phyloP scores from a whole-genome alignment of 805 yeast species.

The Metschnikowia hibisci region DNA sequence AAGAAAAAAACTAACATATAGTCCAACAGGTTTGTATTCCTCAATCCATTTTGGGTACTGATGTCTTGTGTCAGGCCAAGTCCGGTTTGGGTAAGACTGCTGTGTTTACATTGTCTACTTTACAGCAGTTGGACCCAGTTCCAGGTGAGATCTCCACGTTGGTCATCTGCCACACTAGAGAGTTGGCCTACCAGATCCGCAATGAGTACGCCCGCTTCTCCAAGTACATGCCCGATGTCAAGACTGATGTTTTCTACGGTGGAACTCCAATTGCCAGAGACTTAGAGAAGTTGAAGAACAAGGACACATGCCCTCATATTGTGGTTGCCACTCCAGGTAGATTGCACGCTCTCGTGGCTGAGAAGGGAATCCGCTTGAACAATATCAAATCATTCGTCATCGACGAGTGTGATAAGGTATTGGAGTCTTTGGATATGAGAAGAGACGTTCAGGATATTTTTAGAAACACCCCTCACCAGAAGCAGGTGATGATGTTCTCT shows the following conservation, averaged over 20 bases:
- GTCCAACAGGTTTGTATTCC: conserved; percentile 99
- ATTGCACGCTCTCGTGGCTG: conserved; percentile 88
- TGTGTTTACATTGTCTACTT: conserved; percentile 90
- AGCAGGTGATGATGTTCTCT: conserved; percentile 99
- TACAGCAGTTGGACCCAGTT: conserved; percentile 95
- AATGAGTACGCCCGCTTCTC: conserved; percentile 97
- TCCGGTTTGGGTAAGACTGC: conserved; percentile 99
- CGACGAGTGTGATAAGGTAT: conserved; percentile 98
- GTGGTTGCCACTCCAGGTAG: conserved; percentile 99
- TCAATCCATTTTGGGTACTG: conserved; percentile 96
- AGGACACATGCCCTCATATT: conserved; percentile 93
- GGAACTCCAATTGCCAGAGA: conserved; percentile 87
- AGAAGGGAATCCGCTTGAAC: conserved; percentile 79
- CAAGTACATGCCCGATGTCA: conserved; percentile 96
- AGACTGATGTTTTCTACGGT: conserved; percentile 95
- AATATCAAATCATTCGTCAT: conserved; percentile 91
- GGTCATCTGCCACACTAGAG: conserved; percentile 97
- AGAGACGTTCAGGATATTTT: conserved; percentile 97
- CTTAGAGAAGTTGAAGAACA: conserved; percentile 80
- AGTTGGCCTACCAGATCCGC: conserved; percentile 95
- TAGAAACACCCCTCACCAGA: conserved; percentile 96
- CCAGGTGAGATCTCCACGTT: conserved; percentile 94
- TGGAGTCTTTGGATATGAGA: conserved; percentile 91
- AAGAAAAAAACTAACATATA: conserved; percentile 30
- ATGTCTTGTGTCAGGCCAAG: conserved; percentile 97